Conservation (phyloP, 495 filamentous ascomycete genomes). For the Aspergillus egyptiacus region DNA sequence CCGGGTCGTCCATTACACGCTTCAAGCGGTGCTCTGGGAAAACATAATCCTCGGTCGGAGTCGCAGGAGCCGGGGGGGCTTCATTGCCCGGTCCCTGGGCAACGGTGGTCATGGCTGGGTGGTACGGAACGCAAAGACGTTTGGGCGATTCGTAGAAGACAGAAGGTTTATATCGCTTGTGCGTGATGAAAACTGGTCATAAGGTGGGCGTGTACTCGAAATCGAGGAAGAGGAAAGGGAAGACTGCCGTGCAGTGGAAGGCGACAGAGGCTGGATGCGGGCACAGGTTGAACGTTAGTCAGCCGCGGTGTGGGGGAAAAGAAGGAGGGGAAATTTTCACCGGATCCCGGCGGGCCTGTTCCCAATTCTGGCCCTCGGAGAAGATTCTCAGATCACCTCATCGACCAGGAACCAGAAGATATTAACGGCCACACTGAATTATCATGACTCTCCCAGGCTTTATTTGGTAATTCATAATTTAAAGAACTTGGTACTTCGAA, state of each 20-base stretch:
- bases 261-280: constrained; percentile 13
- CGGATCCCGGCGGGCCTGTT: constrained; percentile 3
- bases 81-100: constrained; percentile 29
- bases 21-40: constrained; percentile 69
- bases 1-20: constrained; percentile 58
- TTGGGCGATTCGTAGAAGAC: not conserved
- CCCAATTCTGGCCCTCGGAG: constrained; percentile 5
- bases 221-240: constrained; percentile 1
- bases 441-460: no score
- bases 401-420: no score
- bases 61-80: constrained; percentile 18
- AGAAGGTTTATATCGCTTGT: not conserved
- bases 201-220: no score
- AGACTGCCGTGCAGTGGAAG: not conserved
- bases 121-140: not conserved
- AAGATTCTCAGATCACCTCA: constrained; percentile 7
- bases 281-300: constrained; percentile 7
- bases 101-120: constrained; percentile 27
- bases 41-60: constrained; percentile 52
- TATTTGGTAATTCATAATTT: no score
- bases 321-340: constrained; percentile 7
- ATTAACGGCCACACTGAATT: no score
- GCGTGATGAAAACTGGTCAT: not conserved
- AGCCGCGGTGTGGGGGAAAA: constrained; percentile 18
- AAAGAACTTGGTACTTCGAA: no score